Evolutionary conservation across 306 rosid genomes (phyloP), one percentile per base, ranked within the genome.

Genomic region (Prunus mongolica): DNA sequence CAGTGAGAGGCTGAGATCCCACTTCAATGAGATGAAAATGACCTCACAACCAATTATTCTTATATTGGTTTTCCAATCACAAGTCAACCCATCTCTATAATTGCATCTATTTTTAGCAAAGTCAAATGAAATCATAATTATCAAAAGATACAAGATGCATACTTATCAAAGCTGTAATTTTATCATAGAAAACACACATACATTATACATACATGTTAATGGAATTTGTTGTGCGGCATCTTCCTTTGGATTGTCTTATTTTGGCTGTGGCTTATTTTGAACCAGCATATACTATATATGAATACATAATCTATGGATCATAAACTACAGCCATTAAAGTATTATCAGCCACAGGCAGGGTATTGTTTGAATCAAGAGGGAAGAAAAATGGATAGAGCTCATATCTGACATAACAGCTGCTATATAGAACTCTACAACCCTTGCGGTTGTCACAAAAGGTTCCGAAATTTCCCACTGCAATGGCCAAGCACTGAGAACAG

Each of bases 381-480:
- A 82, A 89, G 88, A 85, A 91, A 65, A 91, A 85, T 2, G 93
- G 91, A 76, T 89, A 89, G 61, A 91, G 83, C 71, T 91, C 91
- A 73, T 91, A 91, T 58, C 91, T 19, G 24, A 91, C 87, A 82
- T 89, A 91, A 73, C 96, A 91, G 71, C 90, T 84, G 47, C 91
- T 83, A 34, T 86, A 89, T 3, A 89, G 16, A 57, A 89, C 90
- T 22, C 93, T 70, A 49, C 96, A 87, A 1, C 96, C 89, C 81
- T 78, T 81, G 12, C 86, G 75, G 76, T 82, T 50, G 32, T 49
- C 28, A 60, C 96, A 87, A 58, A 85, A 69, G 0, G 73, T 84
- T 12, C 78, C 57, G 15, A 87, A 89, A 27, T 82, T 79, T 25
- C 28, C 85, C 52, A 86, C 91, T 45, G 90, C 90, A 82, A 76